A percentile compares a stretch with the other conserved stretches of the same genome.
Conservation (phyloP, 139 green algal genomes). For the Pseudopediastrum boryanum region DNA sequence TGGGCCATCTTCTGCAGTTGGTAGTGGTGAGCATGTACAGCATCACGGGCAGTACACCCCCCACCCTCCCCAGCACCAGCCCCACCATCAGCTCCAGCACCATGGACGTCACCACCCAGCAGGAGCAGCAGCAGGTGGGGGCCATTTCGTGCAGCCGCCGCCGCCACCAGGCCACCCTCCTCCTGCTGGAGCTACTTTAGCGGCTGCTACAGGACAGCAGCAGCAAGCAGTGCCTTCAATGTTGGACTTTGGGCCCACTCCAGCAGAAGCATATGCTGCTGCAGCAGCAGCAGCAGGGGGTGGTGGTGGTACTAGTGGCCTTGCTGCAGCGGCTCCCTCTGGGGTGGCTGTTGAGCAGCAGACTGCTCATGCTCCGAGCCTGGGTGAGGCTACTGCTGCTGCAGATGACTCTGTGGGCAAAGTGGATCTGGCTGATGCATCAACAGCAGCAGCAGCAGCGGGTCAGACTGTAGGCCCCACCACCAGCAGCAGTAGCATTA, state of each 20-base stretch:
- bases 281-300: constrained; percentile 2
- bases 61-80: no score
- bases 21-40: no score
- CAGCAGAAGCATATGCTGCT: constrained; percentile 31
- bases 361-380: not conserved
- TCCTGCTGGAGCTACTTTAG: no score
- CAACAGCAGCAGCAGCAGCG: constrained; percentile 15
- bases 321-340: not conserved
- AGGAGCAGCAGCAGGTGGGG: not conserved
- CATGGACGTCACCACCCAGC: no score
- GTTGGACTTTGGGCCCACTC: constrained; percentile 31
- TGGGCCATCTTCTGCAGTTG: no score
- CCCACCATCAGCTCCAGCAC: no score
- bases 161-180: no score
- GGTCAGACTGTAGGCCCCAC: no score
- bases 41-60: no score
- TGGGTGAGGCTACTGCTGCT: not conserved
- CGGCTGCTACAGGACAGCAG: no score
- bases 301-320: not conserved
- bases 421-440: not conserved
- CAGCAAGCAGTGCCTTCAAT: not conserved
- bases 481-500: no score
- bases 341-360: not conserved
- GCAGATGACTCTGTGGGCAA: not conserved
- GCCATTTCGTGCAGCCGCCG: no score